These are phyloP conservation scores for Trematosphaeria pertusa DNA, from an alignment of 2,329 filamentous ascomycete species.

Conservation along the genomic window DNA sequence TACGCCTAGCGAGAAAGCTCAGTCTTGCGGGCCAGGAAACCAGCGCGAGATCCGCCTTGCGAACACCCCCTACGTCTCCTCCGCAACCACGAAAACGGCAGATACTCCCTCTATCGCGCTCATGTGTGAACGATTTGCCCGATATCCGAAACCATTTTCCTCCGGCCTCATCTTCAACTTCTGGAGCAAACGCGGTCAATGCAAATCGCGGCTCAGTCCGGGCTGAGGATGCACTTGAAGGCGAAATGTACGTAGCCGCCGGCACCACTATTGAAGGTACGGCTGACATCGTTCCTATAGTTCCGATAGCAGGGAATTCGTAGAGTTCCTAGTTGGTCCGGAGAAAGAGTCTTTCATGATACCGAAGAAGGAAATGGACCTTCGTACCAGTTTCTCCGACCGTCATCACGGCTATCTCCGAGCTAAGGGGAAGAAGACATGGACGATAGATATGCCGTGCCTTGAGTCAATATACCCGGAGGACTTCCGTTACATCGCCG, in stretches of 20 bases:
- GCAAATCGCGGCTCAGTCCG: too few species aligned
- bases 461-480: conserved; percentile 22
- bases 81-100: too few species aligned
- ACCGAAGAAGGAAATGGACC: conserved; percentile 17
- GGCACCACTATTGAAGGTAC: too few species aligned
- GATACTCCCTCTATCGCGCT: too few species aligned
- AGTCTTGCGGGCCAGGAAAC: background rate
- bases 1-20: background rate
- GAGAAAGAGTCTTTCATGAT: conserved; percentile 18
- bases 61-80: background rate
- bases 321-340: conserved; percentile 28
- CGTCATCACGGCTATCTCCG: conserved; percentile 14
- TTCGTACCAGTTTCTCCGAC: conserved; percentile 24
- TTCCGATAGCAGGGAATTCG: conserved; percentile 23
- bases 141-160: background rate
- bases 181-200: too few species aligned
- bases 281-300: too few species aligned
- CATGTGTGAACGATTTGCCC: too few species aligned
- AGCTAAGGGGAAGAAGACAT: conserved; percentile 20
- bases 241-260: conserved; percentile 29
- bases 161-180: too few species aligned
- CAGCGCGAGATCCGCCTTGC: background rate
- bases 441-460: conserved; percentile 22
- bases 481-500: conserved; percentile 32
- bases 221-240: conserved; percentile 23